These are phyloP conservation scores for Chenopodium suecicum DNA, from an alignment of 148 eudicot species.

Conservation along the genomic window DNA sequence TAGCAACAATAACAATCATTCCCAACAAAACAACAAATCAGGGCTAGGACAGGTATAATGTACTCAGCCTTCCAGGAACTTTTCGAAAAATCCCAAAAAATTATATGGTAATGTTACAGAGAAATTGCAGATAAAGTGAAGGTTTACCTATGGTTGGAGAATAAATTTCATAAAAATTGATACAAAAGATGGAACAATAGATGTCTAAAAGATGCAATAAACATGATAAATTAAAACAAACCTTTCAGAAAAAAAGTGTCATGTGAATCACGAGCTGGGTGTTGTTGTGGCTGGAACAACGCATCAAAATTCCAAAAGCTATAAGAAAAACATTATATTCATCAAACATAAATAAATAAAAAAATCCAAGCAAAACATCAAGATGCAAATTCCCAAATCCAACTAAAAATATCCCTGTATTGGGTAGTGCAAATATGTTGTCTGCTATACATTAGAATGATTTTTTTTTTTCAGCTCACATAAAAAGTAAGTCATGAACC, in stretches of 20 bases:
- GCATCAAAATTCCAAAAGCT: conserved; percentile 98
- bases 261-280: conserved; percentile 98
- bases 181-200: background rate
- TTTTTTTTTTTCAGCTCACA: background rate
- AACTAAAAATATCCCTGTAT: too few relatives aligned
- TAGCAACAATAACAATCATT: background rate
- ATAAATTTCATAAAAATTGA: background rate
- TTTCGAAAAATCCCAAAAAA: background rate
- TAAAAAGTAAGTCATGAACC: background rate
- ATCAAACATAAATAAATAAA: too few relatives aligned
- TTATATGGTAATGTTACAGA: background rate
- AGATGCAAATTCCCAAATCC: background rate
- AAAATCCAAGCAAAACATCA: background rate
- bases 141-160: too few relatives aligned
- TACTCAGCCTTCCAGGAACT: background rate
- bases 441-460: background rate
- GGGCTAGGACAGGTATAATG: background rate
- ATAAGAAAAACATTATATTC: conserved; percentile 3
- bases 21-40: background rate
- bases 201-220: background rate
- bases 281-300: conserved; percentile 95
- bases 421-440: background rate
- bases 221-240: conserved; percentile 23
- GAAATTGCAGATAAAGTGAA: background rate
- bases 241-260: conserved; percentile 93